Conservation (phyloP, 2,329 filamentous ascomycete species). For the Plectosphaerella cucumerina region DNA sequence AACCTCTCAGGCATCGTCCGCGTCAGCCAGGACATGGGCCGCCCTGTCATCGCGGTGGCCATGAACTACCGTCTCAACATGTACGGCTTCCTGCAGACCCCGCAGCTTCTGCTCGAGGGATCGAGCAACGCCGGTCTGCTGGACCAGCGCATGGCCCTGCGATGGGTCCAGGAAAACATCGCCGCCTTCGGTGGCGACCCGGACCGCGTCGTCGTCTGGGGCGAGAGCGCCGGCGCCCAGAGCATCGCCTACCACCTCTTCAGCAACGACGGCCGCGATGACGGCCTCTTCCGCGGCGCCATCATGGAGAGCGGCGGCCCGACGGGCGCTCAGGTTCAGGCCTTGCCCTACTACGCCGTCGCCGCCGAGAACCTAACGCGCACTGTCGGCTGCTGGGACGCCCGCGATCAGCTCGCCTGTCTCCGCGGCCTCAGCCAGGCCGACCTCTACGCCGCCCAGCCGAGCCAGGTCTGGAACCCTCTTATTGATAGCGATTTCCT, state of each 20-base stretch:
- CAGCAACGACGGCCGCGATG: constrained; percentile 51
- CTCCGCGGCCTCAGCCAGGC: constrained; percentile 26
- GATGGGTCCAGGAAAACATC: constrained; percentile 52
- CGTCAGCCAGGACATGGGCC: constrained; percentile 44
- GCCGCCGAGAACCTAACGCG: constrained; percentile 29
- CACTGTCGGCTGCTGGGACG: constrained; percentile 27
- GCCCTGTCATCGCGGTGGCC: constrained; percentile 49
- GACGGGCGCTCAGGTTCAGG: constrained; percentile 23
- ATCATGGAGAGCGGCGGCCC: constrained; percentile 48
- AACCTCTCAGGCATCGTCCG: constrained; percentile 60
- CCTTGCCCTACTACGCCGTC: constrained; percentile 27
- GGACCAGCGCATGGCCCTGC: constrained; percentile 44
- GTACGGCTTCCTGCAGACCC: constrained; percentile 49
- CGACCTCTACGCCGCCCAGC: constrained; percentile 27
- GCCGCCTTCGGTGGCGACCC: constrained; percentile 45
- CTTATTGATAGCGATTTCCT: constrained; percentile 43
- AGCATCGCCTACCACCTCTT: constrained; percentile 44
- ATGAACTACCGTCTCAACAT: constrained; percentile 50
- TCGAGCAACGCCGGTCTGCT: constrained; percentile 45
- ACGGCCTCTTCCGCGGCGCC: constrained; percentile 48
- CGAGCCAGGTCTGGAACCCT: constrained; percentile 34
- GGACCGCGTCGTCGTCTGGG: constrained; percentile 42
- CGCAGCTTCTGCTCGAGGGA: constrained; percentile 34
- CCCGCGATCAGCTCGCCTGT: constrained; percentile 29
- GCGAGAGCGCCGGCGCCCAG: constrained; percentile 37